Evolutionary conservation across 495 filamentous ascomycete species (phyloP).

Genomic region (Hypoxylon intermedium): DNA sequence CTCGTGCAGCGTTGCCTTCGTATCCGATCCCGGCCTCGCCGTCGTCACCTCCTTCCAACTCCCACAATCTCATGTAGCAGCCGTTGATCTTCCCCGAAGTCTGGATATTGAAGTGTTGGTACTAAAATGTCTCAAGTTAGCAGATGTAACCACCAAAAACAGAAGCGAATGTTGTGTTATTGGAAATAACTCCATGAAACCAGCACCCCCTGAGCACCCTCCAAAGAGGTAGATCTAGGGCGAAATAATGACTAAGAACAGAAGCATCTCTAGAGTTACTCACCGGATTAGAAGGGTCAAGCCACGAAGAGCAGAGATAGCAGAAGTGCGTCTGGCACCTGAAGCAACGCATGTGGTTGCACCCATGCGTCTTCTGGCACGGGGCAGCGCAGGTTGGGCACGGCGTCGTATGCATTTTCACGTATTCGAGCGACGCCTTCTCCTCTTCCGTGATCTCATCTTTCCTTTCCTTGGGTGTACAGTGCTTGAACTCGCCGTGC

Average conservation of each 20-base stretch:
- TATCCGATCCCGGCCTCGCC: constrained; percentile 62
- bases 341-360: constrained; percentile 98
- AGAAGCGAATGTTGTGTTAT: background rate
- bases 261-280: constrained; percentile 12
- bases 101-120: constrained; percentile 80
- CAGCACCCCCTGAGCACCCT: background rate
- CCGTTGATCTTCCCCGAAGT: constrained; percentile 55
- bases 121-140: constrained; percentile 46
- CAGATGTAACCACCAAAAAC: background rate
- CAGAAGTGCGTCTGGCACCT: constrained; percentile 92
- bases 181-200: background rate
- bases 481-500: constrained; percentile 81
- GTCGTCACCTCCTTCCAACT: constrained; percentile 84
- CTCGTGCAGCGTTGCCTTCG: constrained; percentile 47
- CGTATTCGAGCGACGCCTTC: constrained; percentile 79
- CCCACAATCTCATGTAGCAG: constrained; percentile 89
- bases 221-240: background rate
- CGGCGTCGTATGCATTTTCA: constrained; percentile 77
- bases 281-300: constrained; percentile 74
- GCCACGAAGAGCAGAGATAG: constrained; percentile 89
- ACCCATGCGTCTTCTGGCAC: constrained; percentile 88
- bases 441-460: constrained; percentile 81
- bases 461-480: constrained; percentile 64
- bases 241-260: background rate
- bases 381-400: constrained; percentile 92